Evolutionary conservation across 108 stramenopile species (phyloP).

Genomic region (Aurantiochytrium sp.): DNA sequence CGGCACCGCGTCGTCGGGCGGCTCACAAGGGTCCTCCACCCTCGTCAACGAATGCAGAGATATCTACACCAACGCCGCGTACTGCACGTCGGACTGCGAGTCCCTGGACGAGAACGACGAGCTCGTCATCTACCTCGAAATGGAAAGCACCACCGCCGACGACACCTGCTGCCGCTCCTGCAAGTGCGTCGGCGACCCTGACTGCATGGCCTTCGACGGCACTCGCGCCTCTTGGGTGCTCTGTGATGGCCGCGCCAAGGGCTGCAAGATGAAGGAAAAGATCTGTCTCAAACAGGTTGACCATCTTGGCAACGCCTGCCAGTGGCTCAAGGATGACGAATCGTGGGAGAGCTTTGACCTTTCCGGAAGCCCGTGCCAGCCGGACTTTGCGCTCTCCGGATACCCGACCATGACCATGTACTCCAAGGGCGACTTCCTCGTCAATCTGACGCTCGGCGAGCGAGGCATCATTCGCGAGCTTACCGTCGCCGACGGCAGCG

Average conservation of each 20-base stretch:
- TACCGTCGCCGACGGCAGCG: background rate
- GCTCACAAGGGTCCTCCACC: too few species aligned
- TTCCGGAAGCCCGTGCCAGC: background rate
- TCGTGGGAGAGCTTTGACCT: background rate
- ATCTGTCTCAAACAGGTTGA: background rate
- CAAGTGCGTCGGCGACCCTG: constrained; percentile 2
- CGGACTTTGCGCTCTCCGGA: background rate
- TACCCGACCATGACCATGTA: constrained; percentile 13
- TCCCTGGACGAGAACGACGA: background rate
- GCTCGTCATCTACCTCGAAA: background rate
- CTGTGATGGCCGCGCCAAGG: background rate
- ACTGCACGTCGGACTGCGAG: background rate
- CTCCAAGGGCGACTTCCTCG: background rate
- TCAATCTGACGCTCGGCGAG: constrained; percentile 4
- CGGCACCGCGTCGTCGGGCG: too few species aligned
- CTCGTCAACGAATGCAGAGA: background rate
- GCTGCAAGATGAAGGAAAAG: background rate
- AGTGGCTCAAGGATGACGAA: constrained; percentile 1
- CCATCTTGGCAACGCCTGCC: background rate
- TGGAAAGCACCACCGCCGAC: background rate
- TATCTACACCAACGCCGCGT: background rate
- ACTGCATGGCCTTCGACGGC: constrained; percentile 11
- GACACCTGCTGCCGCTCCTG: background rate
- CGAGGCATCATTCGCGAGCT: background rate
- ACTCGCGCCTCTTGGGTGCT: background rate